Conservation (phyloP, 352 stramenopile genomes). For the Aphanomyces euteiches region DNA sequence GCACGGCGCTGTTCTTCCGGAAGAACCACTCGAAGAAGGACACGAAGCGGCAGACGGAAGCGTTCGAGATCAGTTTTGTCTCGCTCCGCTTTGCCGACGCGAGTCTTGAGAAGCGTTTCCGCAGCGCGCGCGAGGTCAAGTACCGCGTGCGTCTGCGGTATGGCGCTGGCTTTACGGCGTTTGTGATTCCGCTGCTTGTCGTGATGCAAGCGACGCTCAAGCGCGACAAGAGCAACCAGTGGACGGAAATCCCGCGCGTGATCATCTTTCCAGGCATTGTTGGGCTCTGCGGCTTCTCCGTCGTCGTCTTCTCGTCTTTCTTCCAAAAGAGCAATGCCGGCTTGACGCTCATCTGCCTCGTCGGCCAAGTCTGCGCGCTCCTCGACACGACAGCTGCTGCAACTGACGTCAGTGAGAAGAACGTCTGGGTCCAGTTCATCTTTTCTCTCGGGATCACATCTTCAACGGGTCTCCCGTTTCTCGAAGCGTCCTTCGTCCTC, state of each 20-base stretch:
- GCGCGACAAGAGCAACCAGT: slow-evolving; percentile 58
- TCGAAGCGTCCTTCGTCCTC: slow-evolving; percentile 60
- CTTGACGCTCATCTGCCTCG: slow-evolving; percentile 59
- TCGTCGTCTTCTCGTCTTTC: slow-evolving; percentile 55
- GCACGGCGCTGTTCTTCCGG: slow-evolving; percentile 17
- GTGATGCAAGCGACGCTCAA: slow-evolving; percentile 86
- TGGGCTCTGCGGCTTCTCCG: slow-evolving; percentile 65
- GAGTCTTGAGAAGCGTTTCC: slow-evolving; percentile 66
- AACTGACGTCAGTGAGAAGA: slow-evolving; percentile 69
- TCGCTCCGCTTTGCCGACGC: slow-evolving; percentile 65
- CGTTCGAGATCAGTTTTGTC: slow-evolving; percentile 70
- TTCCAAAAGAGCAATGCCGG: slow-evolving; percentile 55
- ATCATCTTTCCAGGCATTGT: slow-evolving; percentile 81
- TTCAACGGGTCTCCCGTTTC: slow-evolving; percentile 69
- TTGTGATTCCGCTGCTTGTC: slow-evolving; percentile 80
- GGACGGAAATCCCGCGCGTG: slow-evolving; percentile 63
- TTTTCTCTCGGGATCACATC: slow-evolving; percentile 80
- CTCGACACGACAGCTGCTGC: slow-evolving; percentile 70
- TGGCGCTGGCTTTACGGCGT: slow-evolving; percentile 65
- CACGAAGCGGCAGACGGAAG: slow-evolving; percentile 53
- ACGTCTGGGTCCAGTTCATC: slow-evolving; percentile 85
- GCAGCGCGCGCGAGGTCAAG: slow-evolving; percentile 46
- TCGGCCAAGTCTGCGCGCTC: slow-evolving; percentile 68
- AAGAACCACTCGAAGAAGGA: slow-evolving; percentile 3
- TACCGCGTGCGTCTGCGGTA: slow-evolving; percentile 74